Base-by-base conservation (phyloP, 371 early-diverging fungal species). In the Furculomyces boomerangus region DNA sequence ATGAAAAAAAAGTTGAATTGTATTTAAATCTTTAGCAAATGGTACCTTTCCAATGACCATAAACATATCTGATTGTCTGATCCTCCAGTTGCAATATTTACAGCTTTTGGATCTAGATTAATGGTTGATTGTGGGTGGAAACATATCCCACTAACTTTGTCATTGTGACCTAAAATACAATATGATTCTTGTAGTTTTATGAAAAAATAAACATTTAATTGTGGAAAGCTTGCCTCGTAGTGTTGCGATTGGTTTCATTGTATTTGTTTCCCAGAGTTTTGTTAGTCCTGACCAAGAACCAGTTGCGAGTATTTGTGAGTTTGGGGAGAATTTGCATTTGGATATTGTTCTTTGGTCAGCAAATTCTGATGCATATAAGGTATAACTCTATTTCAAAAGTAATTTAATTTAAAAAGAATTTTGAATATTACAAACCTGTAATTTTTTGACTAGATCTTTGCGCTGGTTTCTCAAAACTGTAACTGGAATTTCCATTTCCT, bases 321-420 rank as follows among this genome's bases (percentile, higher is more conserved):
- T 79, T 5, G 90, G 92, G 14, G 90, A 74, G 60, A 95, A 91
- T 0, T 73, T 56, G 54, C 80, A 79, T 60, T 78, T 83, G 24
- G 88, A 71, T 13, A 90, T 67, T 7, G 93, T 91, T 39, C 94
- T 78, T n/a, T 84, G 84, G 60, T 93, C 94, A 10, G 86, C 91
- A 41, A 90, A 76, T 60, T 93, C 92, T 18, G 92, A 88, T 20
- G 81, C 74, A 57, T 77, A 77, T 37, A 80, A 82, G 25, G 78
- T 71, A 58, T 82, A 88, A 13, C 68, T 65, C 77, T 83, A 62
- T 3, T 65, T 10, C 5, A 10, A 35, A 35, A 10, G 7, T 35
- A 10, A 35, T 10, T 35, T 35, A 10, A 10, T 35, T 35, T 10
- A 35, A 35, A 16, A 35, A 35, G 35, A 16, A 35, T 10, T 35